Evolutionary conservation across 345 rosid species (phyloP).

Genomic region (Clarkia xantiana): DNA sequence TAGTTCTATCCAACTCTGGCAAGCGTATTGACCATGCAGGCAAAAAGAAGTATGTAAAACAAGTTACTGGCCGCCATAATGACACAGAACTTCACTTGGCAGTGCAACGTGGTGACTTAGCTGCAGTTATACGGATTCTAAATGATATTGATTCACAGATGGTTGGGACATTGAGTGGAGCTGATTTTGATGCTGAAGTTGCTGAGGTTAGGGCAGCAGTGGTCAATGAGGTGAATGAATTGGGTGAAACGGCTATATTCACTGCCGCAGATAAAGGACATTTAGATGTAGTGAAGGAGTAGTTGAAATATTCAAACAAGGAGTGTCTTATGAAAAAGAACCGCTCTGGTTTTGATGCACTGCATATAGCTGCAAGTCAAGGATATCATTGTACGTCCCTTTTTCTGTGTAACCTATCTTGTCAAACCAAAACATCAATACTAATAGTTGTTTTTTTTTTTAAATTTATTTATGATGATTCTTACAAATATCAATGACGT

Average conservation of each 20-base stretch:
- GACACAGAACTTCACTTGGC: slow-evolving; percentile 82
- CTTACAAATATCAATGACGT: neutral
- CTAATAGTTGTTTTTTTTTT: too few relatives aligned
- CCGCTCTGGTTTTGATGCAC: slow-evolving; percentile 58
- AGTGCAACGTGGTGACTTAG: slow-evolving; percentile 76
- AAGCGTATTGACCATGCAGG: slow-evolving; percentile 81
- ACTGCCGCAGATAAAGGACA: slow-evolving; percentile 88
- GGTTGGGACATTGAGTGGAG: slow-evolving; percentile 51
- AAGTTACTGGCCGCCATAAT: slow-evolving; percentile 80
- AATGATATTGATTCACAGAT: slow-evolving; percentile 55
- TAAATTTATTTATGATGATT: too few relatives aligned
- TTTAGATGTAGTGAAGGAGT: slow-evolving; percentile 75
- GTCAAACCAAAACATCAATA: too few relatives aligned
- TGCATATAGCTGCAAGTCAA: slow-evolving; percentile 76
- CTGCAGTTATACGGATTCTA: slow-evolving; percentile 60
- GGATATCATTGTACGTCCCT: slow-evolving; percentile 69
- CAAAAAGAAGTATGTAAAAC: slow-evolving; percentile 87
- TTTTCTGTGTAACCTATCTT: neutral
- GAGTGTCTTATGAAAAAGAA: slow-evolving; percentile 71
- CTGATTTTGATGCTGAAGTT: slow-evolving; percentile 59
- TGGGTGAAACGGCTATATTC: slow-evolving; percentile 79
- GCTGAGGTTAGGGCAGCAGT: slow-evolving; percentile 71
- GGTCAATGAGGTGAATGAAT: slow-evolving; percentile 87
- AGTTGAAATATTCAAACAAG: slow-evolving; percentile 63
- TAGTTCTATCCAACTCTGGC: slow-evolving; percentile 65